phyloP scores from a whole-genome alignment of 176 grass and related monocot species.

The Lolium perenne region DNA sequence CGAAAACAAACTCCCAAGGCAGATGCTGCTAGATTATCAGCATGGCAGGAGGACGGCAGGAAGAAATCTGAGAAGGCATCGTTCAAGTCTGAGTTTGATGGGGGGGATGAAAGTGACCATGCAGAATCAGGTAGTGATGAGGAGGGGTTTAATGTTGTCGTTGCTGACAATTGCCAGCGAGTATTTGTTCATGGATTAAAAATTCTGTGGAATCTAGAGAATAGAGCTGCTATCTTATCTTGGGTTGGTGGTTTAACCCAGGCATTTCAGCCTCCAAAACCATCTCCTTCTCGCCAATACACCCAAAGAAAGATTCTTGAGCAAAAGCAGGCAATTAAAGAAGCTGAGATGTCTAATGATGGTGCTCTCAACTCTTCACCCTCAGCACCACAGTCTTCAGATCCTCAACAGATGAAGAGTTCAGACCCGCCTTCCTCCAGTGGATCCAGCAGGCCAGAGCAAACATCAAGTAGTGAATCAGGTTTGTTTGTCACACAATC shows the following conservation, averaged over 20 bases:
- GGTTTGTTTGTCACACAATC: slow-evolving; percentile 53
- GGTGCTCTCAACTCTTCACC: slow-evolving; percentile 47
- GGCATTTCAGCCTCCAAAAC: slow-evolving; percentile 85
- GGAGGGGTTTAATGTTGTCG: slow-evolving; percentile 90
- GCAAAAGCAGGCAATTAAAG: slow-evolving; percentile 62
- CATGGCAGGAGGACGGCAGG: slow-evolving; percentile 83
- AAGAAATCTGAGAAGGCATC: slow-evolving; percentile 63
- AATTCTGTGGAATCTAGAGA: slow-evolving; percentile 91
- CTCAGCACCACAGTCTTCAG: slow-evolving; percentile 48
- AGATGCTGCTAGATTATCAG: slow-evolving; percentile 76
- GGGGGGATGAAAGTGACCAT: slow-evolving; percentile 66
- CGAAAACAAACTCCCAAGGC: slow-evolving; percentile 94
- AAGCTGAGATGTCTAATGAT: slow-evolving; percentile 59
- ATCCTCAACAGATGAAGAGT: slow-evolving; percentile 61
- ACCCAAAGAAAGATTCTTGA: slow-evolving; percentile 83
- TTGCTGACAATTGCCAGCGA: slow-evolving; percentile 97
- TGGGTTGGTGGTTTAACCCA: slow-evolving; percentile 84
- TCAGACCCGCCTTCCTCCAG: slow-evolving; percentile 54
- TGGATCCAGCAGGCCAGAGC: slow-evolving; percentile 57
- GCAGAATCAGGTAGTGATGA: slow-evolving; percentile 85
- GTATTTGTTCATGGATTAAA: slow-evolving; percentile 95
- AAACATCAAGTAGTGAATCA: slow-evolving; percentile 53
- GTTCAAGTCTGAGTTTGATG: slow-evolving; percentile 68
- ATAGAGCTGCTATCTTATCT: slow-evolving; percentile 74
- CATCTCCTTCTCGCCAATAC: slow-evolving; percentile 88